Percentiles rank a stretch among this genome's conserved stretches.
Evolutionary conservation across 306 rosid species (phyloP).

Genomic region (Trifolium dubium): DNA sequence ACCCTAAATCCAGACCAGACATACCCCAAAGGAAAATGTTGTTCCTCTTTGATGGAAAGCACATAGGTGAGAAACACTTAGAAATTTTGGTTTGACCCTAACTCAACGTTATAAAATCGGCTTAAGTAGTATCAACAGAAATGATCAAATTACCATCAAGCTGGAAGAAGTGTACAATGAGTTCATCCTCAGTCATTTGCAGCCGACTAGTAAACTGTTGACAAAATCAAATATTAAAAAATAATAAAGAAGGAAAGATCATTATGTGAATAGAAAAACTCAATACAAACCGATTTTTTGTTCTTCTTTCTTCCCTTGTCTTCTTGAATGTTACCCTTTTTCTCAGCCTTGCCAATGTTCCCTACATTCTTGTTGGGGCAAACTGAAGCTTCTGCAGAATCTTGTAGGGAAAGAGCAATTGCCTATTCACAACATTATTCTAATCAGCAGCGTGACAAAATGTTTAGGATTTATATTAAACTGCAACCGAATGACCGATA

Average conservation of each 20-base stretch:
- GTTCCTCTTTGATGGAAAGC: conserved; percentile 21
- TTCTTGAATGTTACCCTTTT: conserved; percentile 48
- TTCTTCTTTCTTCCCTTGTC: conserved; percentile 66
- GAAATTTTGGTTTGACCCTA: too few relatives aligned
- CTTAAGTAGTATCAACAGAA: conserved; percentile 21
- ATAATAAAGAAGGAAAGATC: conserved; percentile 4
- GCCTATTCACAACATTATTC: conserved; percentile 54
- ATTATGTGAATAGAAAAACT: conserved; percentile 4
- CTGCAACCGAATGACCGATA: conserved; percentile 3
- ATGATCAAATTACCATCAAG: conserved; percentile 85
- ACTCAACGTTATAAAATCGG: too few relatives aligned
- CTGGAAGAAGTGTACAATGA: conserved; percentile 73
- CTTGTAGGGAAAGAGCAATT: conserved; percentile 78
- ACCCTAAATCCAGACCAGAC: too few relatives aligned
- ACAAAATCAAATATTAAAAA: conserved; percentile 31
- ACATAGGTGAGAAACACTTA: neutral
- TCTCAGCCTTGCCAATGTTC: conserved; percentile 36
- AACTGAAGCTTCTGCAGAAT: conserved; percentile 44
- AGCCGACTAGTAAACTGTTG: conserved; percentile 75
- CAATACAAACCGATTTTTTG: conserved; percentile 63
- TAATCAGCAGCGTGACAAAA: conserved; percentile 14
- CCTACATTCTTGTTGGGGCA: conserved; percentile 38
- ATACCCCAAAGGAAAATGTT: neutral
- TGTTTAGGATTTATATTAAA: conserved; percentile 18
- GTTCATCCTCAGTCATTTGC: conserved; percentile 89